Evolutionary conservation across 345 rosid genomes (phyloP), one percentile per base, ranked within the genome.

Genomic region (Noccaea caerulescens): DNA sequence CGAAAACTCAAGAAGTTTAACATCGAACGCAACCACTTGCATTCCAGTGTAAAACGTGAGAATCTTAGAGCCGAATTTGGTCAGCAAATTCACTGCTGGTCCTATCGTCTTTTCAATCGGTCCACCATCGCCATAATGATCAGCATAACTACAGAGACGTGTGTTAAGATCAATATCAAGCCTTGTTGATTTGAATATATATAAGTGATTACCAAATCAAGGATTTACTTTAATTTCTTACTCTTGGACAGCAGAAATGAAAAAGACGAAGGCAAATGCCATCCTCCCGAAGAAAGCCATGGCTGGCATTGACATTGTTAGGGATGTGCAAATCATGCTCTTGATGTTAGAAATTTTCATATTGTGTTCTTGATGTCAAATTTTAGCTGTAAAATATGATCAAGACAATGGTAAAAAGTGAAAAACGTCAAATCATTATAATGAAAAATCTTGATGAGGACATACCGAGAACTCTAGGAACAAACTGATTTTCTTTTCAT

Each of bases 11-110:
- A 69, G n/a, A 38, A 76, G 65, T 30, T 53, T 38, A 30, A 76
- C 70, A 55, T 76, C 79, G 4, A 75, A 76, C 1, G 66, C 74
- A 5, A 76, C 75, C 9, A 75, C 71, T 75, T 75, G 79, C 75
- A 75, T 69, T 62, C 79, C 79, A 8, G 66, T 55, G 69, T 54
- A 76, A 39, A 69, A 69, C 2, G 79, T 76, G 38, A 76, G 79
- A 62, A 25, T 38, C 50, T 76, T 69, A 12, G 79, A 75, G n/a
- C 79, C 79, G 2, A 37, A 47, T 47, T 55, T 76, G 59, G 60
- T 69, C 43, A 76, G 6, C 7, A 25, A 6, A 10, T 76, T 76
- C 27, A 76, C 70, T 6, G 59, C 65, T 69, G 79, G 79, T 63
- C 79, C 79, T 0, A 69, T 16, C 3, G 75, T 27, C 42, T 46